Evolutionary conservation across 768 basidiomycete species (phyloP), one percentile per base, ranked within the genome.

Genomic region (Suillus bovinus): DNA sequence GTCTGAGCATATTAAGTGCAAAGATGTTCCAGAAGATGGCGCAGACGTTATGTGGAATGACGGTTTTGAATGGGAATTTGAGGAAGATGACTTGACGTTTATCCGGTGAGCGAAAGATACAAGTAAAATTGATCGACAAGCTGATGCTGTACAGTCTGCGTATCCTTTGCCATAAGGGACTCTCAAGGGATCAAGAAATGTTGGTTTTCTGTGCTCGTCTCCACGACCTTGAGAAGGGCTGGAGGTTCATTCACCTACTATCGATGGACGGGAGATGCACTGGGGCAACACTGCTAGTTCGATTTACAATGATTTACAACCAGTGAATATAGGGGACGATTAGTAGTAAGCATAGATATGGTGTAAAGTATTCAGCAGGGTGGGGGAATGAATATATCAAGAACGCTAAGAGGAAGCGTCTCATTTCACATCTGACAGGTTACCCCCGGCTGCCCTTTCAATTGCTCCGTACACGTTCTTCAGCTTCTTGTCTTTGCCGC

Each of bases 391-490:
- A 41, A 42, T 60, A 34, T 49, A 46, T 10, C 11, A 24, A 33
- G 41, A 14, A 24, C 24, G n/a, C 31, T 50, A 16, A n/a, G 17
- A 34, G 17, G 33, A 60, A 34, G 10, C 36, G 31, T 38, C 46
- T 73, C 59, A 75, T 46, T 71, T 71, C 31, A 71, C 39, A 10
- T 81, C 82, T 2, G 77, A 66, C 67, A 89, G 65, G 56, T 80
- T 77, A 6, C 86, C 86, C 4, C 88, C 88, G 49, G 87, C 87
- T 14, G 86, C 88, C 61, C 84, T 81, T 70, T 85, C 84, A 33
- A 90, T 80, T 0, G 86, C 87, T 58, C 72, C 77, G 67, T 81
- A 71, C 77, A 87, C 81, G 61, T 76, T 79, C 60, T 80, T 74
- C 55, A 85, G 60, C 66, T 71, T 74, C 61, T 76, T 79, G 66